A percentile compares a stretch with the other conserved stretches of the same genome.
Evolutionary conservation across 2,329 filamentous ascomycete genomes (phyloP).

Genomic region (Cladosporium austrohemisphaericum): DNA sequence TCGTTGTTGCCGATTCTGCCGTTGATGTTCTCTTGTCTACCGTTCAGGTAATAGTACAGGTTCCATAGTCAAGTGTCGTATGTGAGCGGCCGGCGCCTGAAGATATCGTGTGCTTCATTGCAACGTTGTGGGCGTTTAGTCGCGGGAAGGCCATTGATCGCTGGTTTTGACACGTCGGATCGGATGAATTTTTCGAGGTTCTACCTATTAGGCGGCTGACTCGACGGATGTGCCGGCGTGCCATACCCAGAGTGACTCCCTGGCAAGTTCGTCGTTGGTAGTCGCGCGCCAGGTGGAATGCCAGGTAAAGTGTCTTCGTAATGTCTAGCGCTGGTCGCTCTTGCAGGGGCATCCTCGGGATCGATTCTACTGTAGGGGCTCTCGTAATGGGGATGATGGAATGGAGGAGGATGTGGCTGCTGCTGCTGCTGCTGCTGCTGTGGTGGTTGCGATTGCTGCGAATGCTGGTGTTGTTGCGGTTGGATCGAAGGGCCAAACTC

Average conservation of each 20-base stretch:
- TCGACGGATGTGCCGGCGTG: not conserved
- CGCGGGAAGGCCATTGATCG: too few relatives aligned
- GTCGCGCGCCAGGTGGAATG: not conserved
- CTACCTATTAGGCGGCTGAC: slow-evolving; percentile 2
- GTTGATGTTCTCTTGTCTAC: too few relatives aligned
- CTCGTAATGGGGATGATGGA: slow-evolving; percentile 21
- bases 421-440: not conserved
- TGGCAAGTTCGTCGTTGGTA: not conserved
- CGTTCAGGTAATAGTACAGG: too few relatives aligned
- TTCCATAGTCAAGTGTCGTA: too few relatives aligned
- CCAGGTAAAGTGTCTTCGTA: slow-evolving; percentile 21
- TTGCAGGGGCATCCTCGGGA: slow-evolving; percentile 26
- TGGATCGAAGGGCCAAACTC: not conserved
- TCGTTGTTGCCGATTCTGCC: too few relatives aligned
- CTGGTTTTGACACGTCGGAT: too few relatives aligned
- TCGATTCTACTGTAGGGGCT: slow-evolving; percentile 25
- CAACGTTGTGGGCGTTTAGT: too few relatives aligned
- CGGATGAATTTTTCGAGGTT: too few relatives aligned
- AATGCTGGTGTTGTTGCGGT: not conserved
- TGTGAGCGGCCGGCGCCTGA: too few relatives aligned
- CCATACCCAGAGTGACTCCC: not conserved
- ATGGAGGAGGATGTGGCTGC: slow-evolving; percentile 1
- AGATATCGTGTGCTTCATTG: too few relatives aligned
- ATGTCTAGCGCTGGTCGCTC: slow-evolving; percentile 26
- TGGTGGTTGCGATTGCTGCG: not conserved